A percentile compares a stretch with the other conserved stretches of the same genome.
Evolutionary conservation across 2,329 filamentous ascomycete genomes (phyloP).

Genomic region (Fusarium domesticum): DNA sequence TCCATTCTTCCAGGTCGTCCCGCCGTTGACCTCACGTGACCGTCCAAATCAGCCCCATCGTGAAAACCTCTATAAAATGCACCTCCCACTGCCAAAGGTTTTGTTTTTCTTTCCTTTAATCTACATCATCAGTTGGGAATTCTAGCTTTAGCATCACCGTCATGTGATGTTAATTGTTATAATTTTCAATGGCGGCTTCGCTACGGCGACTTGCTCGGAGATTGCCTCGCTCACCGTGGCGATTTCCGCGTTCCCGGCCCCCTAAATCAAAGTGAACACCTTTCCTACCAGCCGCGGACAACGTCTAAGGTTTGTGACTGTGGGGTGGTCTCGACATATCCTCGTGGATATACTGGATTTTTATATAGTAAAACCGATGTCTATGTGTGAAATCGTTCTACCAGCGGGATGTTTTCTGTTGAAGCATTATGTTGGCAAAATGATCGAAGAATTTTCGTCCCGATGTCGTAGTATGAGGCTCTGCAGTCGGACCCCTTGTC

Average conservation of each 20-base stretch:
- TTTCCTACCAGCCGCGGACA: slow-evolving; percentile 46
- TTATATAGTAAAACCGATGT: background rate
- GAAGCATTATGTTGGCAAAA: too few species aligned
- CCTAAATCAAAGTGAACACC: slow-evolving; percentile 47
- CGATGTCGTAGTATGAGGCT: too few species aligned
- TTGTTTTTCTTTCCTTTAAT: background rate
- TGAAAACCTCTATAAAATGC: background rate
- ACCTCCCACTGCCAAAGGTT: background rate
- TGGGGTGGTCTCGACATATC: slow-evolving; percentile 50
- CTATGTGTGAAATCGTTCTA: too few species aligned
- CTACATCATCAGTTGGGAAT: background rate
- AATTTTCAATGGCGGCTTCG: slow-evolving; percentile 50
- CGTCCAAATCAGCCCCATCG: background rate
- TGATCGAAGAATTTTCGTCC: too few species aligned
- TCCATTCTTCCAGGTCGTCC: background rate
- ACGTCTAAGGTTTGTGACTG: slow-evolving; percentile 46
- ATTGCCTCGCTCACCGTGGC: slow-evolving; percentile 45
- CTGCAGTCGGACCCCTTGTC: too few species aligned
- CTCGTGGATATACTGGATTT: background rate
- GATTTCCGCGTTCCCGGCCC: slow-evolving; percentile 57
- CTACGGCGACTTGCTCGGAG: slow-evolving; percentile 54
- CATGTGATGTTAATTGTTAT: slow-evolving; percentile 32
- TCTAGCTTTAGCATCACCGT: slow-evolving; percentile 12
- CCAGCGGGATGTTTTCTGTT: too few species aligned
- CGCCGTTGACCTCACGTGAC: background rate